Conservation (phyloP, 768 basidiomycete genomes). For the Pleurotus djamor region DNA sequence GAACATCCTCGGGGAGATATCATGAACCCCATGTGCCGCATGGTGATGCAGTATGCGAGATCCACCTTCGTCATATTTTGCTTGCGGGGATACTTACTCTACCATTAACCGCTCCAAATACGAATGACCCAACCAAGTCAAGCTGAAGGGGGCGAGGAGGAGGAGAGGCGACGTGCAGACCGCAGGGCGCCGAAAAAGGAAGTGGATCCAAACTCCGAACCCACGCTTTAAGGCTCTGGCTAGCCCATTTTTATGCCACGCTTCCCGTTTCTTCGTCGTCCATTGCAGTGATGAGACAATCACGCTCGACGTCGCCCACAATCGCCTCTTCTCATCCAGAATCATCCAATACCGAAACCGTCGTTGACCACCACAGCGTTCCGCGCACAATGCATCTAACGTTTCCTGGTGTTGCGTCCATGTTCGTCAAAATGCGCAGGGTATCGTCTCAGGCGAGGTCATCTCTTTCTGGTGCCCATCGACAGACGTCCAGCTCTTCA, state of each 20-base stretch:
- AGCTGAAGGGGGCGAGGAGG: too few species aligned
- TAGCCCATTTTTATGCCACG: neutral
- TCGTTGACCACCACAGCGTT: constrained; percentile 5
- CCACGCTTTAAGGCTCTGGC: neutral
- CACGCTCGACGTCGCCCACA: neutral
- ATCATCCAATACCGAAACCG: neutral
- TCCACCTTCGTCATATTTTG: too few species aligned
- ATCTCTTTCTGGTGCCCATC: neutral
- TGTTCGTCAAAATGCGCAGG: constrained; percentile 54
- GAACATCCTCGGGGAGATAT: too few species aligned
- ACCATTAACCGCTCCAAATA: too few species aligned
- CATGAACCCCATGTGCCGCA: too few species aligned
- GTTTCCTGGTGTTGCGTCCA: constrained; percentile 45
- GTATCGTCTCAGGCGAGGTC: constrained; percentile 13
- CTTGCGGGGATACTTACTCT: too few species aligned
- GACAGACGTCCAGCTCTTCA: neutral
- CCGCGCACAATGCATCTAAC: constrained; percentile 21
- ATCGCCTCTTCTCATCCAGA: neutral
- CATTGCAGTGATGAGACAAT: constrained; percentile 1
- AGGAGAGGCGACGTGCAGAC: neutral
- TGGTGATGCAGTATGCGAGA: too few species aligned
- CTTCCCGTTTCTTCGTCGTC: neutral
- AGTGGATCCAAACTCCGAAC: constrained; percentile 1
- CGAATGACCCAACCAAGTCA: too few species aligned
- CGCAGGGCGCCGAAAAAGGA: neutral